Evolutionary conservation across 1,284 basidiomycete genomes (phyloP).

Genomic region (Sutorius eximius): DNA sequence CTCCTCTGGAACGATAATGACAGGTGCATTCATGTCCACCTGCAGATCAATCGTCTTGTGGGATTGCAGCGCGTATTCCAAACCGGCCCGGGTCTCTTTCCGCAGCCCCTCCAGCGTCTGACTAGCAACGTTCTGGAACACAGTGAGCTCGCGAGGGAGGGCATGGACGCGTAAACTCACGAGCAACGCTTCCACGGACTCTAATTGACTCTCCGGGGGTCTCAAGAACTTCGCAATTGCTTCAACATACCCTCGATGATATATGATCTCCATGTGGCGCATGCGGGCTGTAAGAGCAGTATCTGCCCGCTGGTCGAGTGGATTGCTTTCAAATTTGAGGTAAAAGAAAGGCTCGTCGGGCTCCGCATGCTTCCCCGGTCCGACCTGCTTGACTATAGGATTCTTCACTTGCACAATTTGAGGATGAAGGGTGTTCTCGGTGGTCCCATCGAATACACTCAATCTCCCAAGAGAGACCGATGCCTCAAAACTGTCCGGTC

Average conservation of each 20-base stretch:
- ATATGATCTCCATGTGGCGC: conserved; percentile 98
- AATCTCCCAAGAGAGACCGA: conserved; percentile 87
- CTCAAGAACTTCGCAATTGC: conserved; percentile 92
- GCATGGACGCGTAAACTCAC: conserved; percentile 41
- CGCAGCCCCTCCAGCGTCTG: conserved; percentile 93
- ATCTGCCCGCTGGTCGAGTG: conserved; percentile 91
- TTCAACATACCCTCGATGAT: conserved; percentile 94
- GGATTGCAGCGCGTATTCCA: conserved; percentile 90
- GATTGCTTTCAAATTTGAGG: conserved; percentile 91
- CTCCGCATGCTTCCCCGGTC: conserved; percentile 31
- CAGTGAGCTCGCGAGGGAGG: conserved; percentile 7
- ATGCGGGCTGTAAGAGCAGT: conserved; percentile 88
- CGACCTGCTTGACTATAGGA: conserved; percentile 5
- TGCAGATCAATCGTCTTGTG: conserved; percentile 97
- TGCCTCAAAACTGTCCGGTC: conserved; percentile 80
- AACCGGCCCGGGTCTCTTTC: conserved; percentile 92
- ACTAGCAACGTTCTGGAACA: conserved; percentile 79
- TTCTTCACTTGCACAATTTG: conserved; percentile 95
- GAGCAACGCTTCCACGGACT: conserved; percentile 89
- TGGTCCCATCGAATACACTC: conserved; percentile 91
- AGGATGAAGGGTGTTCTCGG: conserved; percentile 77
- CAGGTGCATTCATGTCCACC: conserved; percentile 95
- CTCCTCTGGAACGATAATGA: conserved; percentile 97
- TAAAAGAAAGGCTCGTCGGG: conserved; percentile 85
- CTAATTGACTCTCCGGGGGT: conserved; percentile 92